Evolutionary conservation across 108 stramenopile species (phyloP).

Genomic region (Epithemia pelagica): DNA sequence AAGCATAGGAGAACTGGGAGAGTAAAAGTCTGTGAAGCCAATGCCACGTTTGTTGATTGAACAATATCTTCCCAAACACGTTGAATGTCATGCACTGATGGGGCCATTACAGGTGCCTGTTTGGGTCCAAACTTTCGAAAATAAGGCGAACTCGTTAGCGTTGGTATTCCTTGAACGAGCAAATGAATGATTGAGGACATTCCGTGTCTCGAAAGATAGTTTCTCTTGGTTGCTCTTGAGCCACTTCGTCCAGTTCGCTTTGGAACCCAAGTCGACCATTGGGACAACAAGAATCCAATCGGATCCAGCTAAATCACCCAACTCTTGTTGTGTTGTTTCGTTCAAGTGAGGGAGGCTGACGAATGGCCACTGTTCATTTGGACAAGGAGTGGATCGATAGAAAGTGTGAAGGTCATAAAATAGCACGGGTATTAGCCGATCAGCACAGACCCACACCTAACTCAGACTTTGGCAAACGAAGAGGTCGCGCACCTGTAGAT

Average conservation of each 20-base stretch:
- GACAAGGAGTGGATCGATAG: slow-evolving; percentile 20
- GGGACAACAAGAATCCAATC: slow-evolving; percentile 38
- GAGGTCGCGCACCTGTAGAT: too few relatives aligned
- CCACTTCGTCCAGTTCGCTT: slow-evolving; percentile 1
- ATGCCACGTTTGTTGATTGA: neutral
- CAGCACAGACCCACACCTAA: too few relatives aligned
- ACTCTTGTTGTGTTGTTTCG: slow-evolving; percentile 19
- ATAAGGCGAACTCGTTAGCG: too few relatives aligned
- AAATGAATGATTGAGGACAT: too few relatives aligned
- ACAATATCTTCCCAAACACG: neutral
- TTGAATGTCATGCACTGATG: slow-evolving; percentile 15
- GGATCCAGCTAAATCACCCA: slow-evolving; percentile 21
- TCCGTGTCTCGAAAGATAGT: too few relatives aligned
- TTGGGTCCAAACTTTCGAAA: too few relatives aligned
- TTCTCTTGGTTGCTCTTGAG: too few relatives aligned
- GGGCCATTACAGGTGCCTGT: too few relatives aligned
- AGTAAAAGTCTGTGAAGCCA: neutral
- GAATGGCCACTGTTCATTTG: slow-evolving; percentile 35
- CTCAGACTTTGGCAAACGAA: too few relatives aligned
- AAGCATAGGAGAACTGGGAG: neutral
- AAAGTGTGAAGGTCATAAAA: too few relatives aligned
- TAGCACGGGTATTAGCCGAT: too few relatives aligned
- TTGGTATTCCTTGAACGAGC: too few relatives aligned
- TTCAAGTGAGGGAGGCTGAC: slow-evolving; percentile 45
- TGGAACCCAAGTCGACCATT: slow-evolving; percentile 10